phyloP scores from a whole-genome alignment of 495 filamentous ascomycete genomes.

The Trichoderma reesei region DNA sequence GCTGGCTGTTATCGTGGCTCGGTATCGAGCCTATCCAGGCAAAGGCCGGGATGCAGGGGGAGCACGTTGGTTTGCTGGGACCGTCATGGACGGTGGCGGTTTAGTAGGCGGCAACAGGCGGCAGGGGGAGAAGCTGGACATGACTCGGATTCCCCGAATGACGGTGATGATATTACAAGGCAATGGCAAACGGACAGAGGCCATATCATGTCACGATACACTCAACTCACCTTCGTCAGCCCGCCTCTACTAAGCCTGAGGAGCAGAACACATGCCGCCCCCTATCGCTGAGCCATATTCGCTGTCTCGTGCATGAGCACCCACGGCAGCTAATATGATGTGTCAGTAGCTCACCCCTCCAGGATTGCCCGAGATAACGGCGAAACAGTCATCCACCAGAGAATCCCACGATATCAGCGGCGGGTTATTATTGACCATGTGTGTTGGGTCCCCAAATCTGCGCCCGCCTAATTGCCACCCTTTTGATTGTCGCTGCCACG shows the following conservation, averaged over 20 bases:
- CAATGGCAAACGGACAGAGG: not conserved
- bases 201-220: not conserved
- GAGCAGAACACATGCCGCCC: not conserved
- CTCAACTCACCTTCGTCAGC: not conserved
- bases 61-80: not conserved
- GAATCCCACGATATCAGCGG: not conserved
- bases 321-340: slow-evolving; percentile 3
- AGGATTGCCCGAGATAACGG: slow-evolving; percentile 7
- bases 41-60: not conserved
- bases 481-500: not conserved
- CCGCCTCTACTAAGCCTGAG: not conserved
- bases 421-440: not conserved
- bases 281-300: not conserved
- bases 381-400: not conserved
- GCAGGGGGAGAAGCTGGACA: not conserved
- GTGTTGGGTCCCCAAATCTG: not conserved
- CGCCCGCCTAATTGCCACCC: not conserved
- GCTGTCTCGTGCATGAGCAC: not conserved
- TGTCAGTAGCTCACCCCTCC: not conserved
- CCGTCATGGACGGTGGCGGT: not conserved
- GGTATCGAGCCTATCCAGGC: no score
- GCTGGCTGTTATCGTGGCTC: not conserved
- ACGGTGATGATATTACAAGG: not conserved
- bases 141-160: not conserved
- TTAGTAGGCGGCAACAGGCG: not conserved